A percentile compares a stretch with the other conserved stretches of the same genome.
These are phyloP conservation scores for Colletotrichum shisoi DNA, from an alignment of 2,329 filamentous ascomycete genomes.

Conservation along the genomic window DNA sequence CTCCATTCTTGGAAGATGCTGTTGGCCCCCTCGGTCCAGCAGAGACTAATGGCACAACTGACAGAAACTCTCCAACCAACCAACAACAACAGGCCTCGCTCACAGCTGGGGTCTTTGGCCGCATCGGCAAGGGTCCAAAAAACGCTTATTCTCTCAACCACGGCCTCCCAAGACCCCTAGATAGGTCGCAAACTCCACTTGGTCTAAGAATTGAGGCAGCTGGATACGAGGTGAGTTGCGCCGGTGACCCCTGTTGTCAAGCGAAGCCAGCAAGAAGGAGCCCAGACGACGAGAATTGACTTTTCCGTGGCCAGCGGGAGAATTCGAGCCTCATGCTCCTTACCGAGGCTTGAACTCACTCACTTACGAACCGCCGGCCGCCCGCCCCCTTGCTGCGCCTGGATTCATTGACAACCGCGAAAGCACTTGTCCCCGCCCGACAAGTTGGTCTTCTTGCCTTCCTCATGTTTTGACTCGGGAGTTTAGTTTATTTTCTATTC, in stretches of 20 bases:
- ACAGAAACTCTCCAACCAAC: conserved; percentile 12
- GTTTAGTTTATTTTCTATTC: no score
- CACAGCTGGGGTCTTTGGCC: neutral
- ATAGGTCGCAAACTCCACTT: conserved; percentile 15
- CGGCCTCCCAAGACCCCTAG: conserved; percentile 24
- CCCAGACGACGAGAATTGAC: neutral
- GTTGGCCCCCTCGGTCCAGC: neutral
- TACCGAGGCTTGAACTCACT: no score
- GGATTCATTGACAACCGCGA: neutral
- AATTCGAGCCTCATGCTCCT: neutral
- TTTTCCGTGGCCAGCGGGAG: conserved; percentile 8
- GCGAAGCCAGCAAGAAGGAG: neutral
- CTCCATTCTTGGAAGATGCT: neutral
- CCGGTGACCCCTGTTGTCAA: neutral
- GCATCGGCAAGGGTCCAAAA: neutral
- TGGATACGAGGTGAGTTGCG: conserved; percentile 31
- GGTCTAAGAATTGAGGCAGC: no score
- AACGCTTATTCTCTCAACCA: neutral
- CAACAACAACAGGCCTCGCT: neutral
- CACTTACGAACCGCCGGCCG: neutral
- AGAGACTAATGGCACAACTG: neutral
- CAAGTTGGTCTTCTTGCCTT: no score
- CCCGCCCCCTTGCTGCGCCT: neutral
- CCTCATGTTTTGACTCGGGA: no score
- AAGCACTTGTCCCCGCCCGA: no score